Evolutionary conservation across 2,329 filamentous ascomycete species (phyloP).

Genomic region (Cordyceps pruinosa): DNA sequence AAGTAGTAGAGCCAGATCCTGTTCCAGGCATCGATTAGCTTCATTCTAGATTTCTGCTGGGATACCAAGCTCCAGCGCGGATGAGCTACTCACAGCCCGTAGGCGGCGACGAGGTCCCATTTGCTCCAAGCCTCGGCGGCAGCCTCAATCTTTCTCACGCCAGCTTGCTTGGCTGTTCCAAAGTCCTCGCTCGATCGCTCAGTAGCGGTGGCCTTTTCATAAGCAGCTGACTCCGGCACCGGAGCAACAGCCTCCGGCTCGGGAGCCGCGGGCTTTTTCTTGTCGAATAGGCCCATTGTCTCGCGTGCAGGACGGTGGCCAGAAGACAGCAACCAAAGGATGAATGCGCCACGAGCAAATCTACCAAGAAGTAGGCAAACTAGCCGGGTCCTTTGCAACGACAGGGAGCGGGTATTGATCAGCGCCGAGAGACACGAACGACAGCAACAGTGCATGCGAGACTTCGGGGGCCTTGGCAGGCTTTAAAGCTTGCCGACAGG

Average conservation of each 20-base stretch:
- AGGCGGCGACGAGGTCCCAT: conserved; percentile 38
- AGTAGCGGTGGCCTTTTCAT: conserved; percentile 11
- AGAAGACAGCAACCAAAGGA: background rate
- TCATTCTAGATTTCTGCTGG: no score
- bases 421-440: background rate
- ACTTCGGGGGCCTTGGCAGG: background rate
- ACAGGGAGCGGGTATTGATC: background rate
- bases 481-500: background rate
- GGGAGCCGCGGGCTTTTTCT: background rate
- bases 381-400: background rate
- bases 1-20: conserved; percentile 37
- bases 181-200: conserved; percentile 25
- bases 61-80: no score
- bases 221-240: background rate
- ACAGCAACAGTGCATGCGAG: background rate
- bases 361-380: background rate
- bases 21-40: background rate
- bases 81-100: conserved; percentile 31
- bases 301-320: no score
- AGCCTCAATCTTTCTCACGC: conserved; percentile 43
- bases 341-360: background rate
- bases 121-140: conserved; percentile 33
- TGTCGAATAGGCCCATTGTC: conserved; percentile 4
- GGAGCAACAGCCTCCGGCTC: conserved; percentile 19
- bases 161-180: conserved; percentile 35